Base-by-base conservation (phyloP, 225 moss, liverwort and hornwort species). In the Pseudoscleropodium purum region DNA sequence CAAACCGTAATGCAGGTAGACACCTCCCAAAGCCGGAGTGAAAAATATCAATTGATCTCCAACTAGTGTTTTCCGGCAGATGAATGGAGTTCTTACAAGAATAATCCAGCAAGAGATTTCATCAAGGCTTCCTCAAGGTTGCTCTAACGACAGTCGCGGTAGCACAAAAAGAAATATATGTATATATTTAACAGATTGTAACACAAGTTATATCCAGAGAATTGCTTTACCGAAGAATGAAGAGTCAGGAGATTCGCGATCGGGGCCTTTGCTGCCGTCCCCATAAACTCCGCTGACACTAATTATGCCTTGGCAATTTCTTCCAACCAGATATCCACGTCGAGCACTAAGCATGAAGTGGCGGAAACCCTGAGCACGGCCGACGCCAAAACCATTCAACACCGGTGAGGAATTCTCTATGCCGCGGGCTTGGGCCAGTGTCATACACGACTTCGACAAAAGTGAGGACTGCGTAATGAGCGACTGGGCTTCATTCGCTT, bases 241-340 rank as follows among this genome's bases (percentile, higher is more conserved):
- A 85, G 90, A 90, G 87, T 90, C 94, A 43, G 85, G 65, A 84
- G 90, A 90, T 29, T 94, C 90, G 24, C 88, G n/a, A 81, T 94
- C 94, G 47, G 82, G 77, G 52, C 89, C 84, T 77, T 57, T 90
- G 82, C 73, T 81, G 81, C 86, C 89, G 60, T 65, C 86, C 41
- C 88, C 86, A 66, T 78, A 89, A 62, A 52, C 57, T 31, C 88
- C 90, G 70, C 77, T 82, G 57, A 87, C 90, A 81, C 86, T 79
- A 63, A 85, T 34, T 63, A 91, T 65, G 57, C 89, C 89, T 81
- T 89, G 89, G 68, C 65, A 87, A 51, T 81, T 79, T 88, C 81
- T 93, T 84, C 90, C 88, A 30, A 76, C 47, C 87, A 91, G 15
- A 85, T 63, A 87, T 72, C 87, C 92, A 65, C 89, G 90, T 56